Conservation (phyloP, 345 rosid species). For the Pugionium dolabratum region DNA sequence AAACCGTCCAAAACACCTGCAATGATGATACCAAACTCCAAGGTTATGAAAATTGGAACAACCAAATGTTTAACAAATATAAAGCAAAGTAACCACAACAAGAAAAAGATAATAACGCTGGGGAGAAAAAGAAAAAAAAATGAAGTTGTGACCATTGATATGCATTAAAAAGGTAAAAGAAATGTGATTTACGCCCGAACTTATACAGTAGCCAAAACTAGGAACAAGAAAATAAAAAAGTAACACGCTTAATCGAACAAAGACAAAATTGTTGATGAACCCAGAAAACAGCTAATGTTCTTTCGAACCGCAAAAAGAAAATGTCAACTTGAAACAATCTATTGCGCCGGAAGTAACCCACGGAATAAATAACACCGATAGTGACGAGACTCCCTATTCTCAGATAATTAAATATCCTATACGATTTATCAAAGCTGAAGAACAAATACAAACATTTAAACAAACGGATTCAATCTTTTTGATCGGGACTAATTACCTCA, state of each 20-base stretch:
- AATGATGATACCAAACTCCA: conserved; percentile 19
- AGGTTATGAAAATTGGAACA: conserved; percentile 1
- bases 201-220: neutral
- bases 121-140: neutral
- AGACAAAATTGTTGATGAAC: conserved; percentile 1
- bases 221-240: neutral
- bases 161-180: conserved; percentile 3
- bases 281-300: conserved; percentile 12
- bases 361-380: neutral
- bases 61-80: neutral
- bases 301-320: neutral
- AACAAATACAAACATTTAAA: conserved; percentile 5
- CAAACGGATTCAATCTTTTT: neutral
- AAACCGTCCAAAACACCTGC: conserved; percentile 41
- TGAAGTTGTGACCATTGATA: conserved; percentile 14
- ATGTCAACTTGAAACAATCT: neutral
- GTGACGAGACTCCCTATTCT: neutral
- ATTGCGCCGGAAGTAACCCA: neutral
- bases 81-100: conserved; percentile 19
- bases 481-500: conserved; percentile 30
- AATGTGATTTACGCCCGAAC: conserved; percentile 12
- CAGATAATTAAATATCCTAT: neutral
- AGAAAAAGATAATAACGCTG: neutral
- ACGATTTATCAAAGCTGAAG: conserved; percentile 13
- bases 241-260: conserved; percentile 23